Base-by-base conservation (phyloP, 768 basidiomycete genomes). In the Auriscalpium vulgare region DNA sequence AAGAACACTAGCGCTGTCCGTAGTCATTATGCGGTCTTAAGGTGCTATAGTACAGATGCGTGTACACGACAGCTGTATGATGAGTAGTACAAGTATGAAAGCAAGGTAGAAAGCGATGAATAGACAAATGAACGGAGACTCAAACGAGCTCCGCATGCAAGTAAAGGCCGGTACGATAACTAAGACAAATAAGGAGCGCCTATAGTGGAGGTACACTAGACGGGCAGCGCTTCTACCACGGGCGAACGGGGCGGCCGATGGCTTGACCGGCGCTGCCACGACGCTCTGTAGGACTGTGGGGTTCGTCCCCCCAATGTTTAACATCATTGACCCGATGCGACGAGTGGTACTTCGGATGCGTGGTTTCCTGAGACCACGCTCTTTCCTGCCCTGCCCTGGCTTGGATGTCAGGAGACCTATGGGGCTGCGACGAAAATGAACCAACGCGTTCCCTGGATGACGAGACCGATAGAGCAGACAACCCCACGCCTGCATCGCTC, bases 181-280 rank as follows among this genome's bases (percentile, higher is more conserved):
- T 11, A 37, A 51, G 6, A 51, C 11, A 23, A 51, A 29, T 36
- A 17, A n/a, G 11, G 19, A 51, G 36, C n/a, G 34, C 19, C 17
- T 29, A 29, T 29, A 29, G 29, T 29, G 29, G 37, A 51, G 50
- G 34, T 51, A 14, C 14, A 29, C 29, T 8, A 29, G 47, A 14
- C 47, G 21, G 10, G 8, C n/a, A 21, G 29, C 47, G 19, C 11
- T 40, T 50, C 55, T 61, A 61, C 60, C 58, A 61, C 49, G 60
- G 60, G n/a, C 60, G 60, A 29, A 61, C 48, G 37, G 58, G 60
- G 23, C 21, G 55, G n/a, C 58, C 56, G 37, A 23, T 61, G 43
- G 58, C 19, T 53, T 53, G 59, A 47, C 48, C 50, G 14, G 40
- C 17, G 35, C 51, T 44, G 43, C 52, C 52, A 50, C 55, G 55